phyloP scores from a whole-genome alignment of 177 flowering plant species.

The Vitis hybrid region DNA sequence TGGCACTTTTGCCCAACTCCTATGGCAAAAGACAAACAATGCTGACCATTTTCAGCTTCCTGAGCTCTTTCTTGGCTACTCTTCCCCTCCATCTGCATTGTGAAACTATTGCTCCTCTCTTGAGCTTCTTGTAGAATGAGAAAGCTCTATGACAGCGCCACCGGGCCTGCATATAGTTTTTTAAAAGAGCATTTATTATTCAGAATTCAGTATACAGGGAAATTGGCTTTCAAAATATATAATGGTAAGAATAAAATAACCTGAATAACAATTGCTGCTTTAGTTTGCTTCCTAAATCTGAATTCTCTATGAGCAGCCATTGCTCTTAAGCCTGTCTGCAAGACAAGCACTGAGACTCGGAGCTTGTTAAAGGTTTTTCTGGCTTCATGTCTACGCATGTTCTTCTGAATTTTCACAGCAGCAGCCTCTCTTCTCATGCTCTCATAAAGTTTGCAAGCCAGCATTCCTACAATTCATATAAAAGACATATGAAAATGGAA shows the following conservation, averaged over 20 bases:
- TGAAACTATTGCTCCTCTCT: constrained; percentile 57
- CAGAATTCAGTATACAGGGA: not conserved
- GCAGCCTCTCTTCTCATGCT: constrained; percentile 51
- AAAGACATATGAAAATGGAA: constrained; percentile 2
- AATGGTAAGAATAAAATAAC: constrained; percentile 20
- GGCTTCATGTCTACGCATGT: constrained; percentile 33
- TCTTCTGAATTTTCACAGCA: constrained; percentile 55
- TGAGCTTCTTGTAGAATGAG: constrained; percentile 67
- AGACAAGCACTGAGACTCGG: constrained; percentile 38
- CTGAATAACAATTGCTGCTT: constrained; percentile 61
- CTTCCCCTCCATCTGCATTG: constrained; percentile 94
- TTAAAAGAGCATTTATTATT: not conserved
- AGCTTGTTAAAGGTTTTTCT: constrained; percentile 41
- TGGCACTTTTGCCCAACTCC: not conserved
- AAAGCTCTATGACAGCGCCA: constrained; percentile 77
- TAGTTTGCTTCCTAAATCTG: constrained; percentile 46
- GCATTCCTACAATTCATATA: constrained; percentile 38
- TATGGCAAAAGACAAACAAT: not conserved
- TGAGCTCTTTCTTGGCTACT: constrained; percentile 72
- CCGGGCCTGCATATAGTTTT: constrained; percentile 48
- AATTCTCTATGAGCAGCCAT: constrained; percentile 63
- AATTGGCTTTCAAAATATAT: not conserved
- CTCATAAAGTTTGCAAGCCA: constrained; percentile 53
- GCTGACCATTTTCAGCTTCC: constrained; percentile 88
- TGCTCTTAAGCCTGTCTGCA: constrained; percentile 60